phyloP scores from a whole-genome alignment of 306 rosid species.

The Trifolium repens region DNA sequence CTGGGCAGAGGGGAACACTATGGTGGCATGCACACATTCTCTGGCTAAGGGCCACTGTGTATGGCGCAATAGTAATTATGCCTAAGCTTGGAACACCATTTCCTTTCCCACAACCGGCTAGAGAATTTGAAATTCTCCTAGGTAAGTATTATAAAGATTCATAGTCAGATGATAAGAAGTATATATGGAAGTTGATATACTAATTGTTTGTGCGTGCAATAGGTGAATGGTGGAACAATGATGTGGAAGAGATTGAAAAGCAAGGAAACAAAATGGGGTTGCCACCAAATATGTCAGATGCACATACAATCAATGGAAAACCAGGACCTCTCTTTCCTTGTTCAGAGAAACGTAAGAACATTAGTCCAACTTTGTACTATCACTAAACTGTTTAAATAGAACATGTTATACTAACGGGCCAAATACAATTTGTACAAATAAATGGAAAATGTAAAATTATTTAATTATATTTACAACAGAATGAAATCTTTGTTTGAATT shows the following conservation, averaged over 20 bases:
- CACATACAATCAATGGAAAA: slow-evolving; percentile 86
- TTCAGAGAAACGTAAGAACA: slow-evolving; percentile 72
- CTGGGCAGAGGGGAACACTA: slow-evolving; percentile 81
- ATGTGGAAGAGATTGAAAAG: slow-evolving; percentile 69
- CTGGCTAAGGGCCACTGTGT: slow-evolving; percentile 88
- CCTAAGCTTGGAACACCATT: slow-evolving; percentile 66
- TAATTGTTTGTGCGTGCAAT: background rate
- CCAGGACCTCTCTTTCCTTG: slow-evolving; percentile 91
- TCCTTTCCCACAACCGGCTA: slow-evolving; percentile 72
- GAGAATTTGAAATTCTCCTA: slow-evolving; percentile 61
- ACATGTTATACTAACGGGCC: background rate
- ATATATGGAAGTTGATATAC: background rate
- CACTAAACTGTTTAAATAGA: background rate
- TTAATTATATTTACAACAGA: background rate
- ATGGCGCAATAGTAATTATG: slow-evolving; percentile 83
- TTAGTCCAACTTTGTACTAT: background rate
- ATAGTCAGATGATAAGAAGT: background rate
- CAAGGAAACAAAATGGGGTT: slow-evolving; percentile 71
- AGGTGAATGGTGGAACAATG: slow-evolving; percentile 93
- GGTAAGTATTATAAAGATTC: slow-evolving; percentile 39
- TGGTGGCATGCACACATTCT: slow-evolving; percentile 94
- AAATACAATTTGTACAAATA: too few relatives aligned
- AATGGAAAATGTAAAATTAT: too few relatives aligned
- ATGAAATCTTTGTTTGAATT: background rate
- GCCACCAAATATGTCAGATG: slow-evolving; percentile 87